Base-by-base conservation (phyloP, 139 green algal genomes). In the Pseudopediastrum boryanum region DNA sequence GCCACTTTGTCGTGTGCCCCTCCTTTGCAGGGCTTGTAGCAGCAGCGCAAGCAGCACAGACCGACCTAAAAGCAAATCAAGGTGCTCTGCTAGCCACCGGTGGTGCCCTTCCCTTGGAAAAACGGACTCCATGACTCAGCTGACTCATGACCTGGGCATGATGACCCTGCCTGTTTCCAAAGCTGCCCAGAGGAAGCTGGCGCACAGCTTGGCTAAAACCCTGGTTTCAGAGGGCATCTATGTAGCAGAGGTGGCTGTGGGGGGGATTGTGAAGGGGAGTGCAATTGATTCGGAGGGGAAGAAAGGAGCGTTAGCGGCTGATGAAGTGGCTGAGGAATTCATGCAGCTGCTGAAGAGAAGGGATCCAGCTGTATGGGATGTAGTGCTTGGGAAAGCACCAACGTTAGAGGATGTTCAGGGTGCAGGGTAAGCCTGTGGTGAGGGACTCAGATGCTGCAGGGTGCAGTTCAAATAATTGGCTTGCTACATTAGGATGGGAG, bases 111-210 rank as follows among this genome's bases (percentile, higher is more conserved):
- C n/a, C n/a, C n/a, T n/a, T n/a, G n/a, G n/a, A n/a, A n/a, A n/a
- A n/a, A n/a, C n/a, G n/a, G 25, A 23, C 9, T 9, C 2, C 65
- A 79, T 50, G 71, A 89, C 87, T 83, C 87, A 93, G 19, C 83
- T 91, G 13, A 83, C 84, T 41, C n/a, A n/a, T 78, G 63, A 27
- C 36, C 52, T 12, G n/a, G n/a, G n/a, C n/a, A n/a, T n/a, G n/a
- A n/a, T n/a, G n/a, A 36, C 54, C 7, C 54, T 64, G 10, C 25
- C 54, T 10, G 13, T 64, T 64, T 23, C 54, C 54, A 64, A 64
- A n/a, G 54, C 54, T 23, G 54, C 54, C 25, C 54, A 64, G 54
- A 23, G 54, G 25, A 64, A 64, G 54, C 10, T 19, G 25, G 54
- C 33, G 16, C 10, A 10, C 10, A 10, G 31, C 10, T n/a, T 64